Conservation (phyloP, 805 yeast genomes). For the Pichia manshurica region DNA sequence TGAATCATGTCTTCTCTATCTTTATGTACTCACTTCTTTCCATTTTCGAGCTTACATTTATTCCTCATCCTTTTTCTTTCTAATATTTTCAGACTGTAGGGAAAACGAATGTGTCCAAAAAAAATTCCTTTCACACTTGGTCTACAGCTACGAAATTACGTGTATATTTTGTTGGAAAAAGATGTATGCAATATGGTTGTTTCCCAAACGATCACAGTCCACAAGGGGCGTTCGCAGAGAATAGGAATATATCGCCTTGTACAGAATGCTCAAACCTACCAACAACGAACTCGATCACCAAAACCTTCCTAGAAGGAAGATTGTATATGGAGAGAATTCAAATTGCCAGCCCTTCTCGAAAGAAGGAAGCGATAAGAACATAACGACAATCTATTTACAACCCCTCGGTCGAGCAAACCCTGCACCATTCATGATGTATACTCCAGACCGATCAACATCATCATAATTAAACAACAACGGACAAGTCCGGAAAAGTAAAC, state of each 20-base stretch:
- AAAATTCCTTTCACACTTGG: too few species aligned
- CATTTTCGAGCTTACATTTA: too few species aligned
- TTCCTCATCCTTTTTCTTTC: too few species aligned
- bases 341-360: conserved; percentile 12
- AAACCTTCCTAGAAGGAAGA: neutral
- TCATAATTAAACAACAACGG: conserved; percentile 8
- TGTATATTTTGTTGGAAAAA: too few species aligned
- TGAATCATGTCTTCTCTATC: too few species aligned
- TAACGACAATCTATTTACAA: conserved; percentile 54
- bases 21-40: too few species aligned
- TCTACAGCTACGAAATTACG: too few species aligned
- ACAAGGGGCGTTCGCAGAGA: conserved; percentile 84
- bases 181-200: conserved; percentile 98
- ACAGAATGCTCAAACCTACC: conserved; percentile 35
- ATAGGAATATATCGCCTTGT: conserved; percentile 98
- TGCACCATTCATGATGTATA: conserved; percentile 45
- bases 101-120: too few species aligned
- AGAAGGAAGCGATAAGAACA: conserved; percentile 7
- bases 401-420: conserved; percentile 98
- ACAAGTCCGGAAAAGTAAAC: conserved; percentile 5
- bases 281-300: conserved; percentile 56
- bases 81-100: too few species aligned
- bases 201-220: conserved; percentile 98
- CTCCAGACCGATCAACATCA: conserved; percentile 29
- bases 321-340: conserved; percentile 14